Evolutionary conservation across 257 asterid genomes (phyloP).

Genomic region (Linaria vulgaris): DNA sequence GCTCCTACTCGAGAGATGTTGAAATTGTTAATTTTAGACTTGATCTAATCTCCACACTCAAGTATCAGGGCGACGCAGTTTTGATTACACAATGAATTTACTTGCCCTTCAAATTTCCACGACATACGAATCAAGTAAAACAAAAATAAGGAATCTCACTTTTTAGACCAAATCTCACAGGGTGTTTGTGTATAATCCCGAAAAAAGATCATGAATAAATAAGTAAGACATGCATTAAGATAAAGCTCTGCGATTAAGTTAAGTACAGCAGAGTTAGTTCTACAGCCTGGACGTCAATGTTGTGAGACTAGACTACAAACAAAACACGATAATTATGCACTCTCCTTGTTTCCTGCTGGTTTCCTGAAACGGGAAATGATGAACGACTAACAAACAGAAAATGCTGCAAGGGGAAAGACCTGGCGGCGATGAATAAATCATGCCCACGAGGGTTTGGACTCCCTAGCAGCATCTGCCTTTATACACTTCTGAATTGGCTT

Average conservation of each 20-base stretch:
- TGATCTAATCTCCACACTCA: no score
- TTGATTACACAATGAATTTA: no score
- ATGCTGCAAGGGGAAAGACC: neutral
- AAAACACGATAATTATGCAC: neutral
- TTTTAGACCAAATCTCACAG: no score
- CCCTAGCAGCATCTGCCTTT: constrained; percentile 55
- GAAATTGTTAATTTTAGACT: no score
- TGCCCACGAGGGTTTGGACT: constrained; percentile 54
- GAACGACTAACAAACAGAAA: neutral
- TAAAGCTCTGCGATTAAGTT: neutral
- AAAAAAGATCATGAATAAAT: no score
- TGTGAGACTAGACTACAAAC: neutral
- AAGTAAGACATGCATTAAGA: neutral
- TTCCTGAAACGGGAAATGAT: neutral
- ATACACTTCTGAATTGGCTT: constrained; percentile 62
- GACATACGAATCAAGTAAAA: no score
- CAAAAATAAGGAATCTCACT: no score
- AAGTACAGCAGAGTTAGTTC: neutral
- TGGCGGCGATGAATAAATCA: constrained; percentile 24
- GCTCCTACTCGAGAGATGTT: no score
- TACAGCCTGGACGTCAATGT: constrained; percentile 12
- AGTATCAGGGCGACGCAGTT: no score
- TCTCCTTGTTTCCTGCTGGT: neutral
- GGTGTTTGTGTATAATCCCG: no score
- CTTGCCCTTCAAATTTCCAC: no score